These are phyloP conservation scores for Nemania sp. DNA, from an alignment of 2,329 filamentous ascomycete genomes.

Conservation along the genomic window DNA sequence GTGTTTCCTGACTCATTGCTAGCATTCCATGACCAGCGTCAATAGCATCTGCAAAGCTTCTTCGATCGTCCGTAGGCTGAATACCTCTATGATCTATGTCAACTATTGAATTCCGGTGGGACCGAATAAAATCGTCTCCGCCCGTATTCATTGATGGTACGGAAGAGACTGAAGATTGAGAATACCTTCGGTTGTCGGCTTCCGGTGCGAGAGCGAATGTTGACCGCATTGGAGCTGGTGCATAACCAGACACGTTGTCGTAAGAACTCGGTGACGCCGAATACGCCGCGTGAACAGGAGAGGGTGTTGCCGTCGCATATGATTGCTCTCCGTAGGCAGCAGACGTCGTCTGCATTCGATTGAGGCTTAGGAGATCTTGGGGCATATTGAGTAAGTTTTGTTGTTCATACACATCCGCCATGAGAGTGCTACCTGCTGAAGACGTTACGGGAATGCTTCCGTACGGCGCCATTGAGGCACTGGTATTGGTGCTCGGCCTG, in stretches of 20 bases:
- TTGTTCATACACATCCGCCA: conserved; percentile 61
- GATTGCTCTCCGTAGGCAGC: conserved; percentile 73
- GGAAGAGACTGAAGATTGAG: conserved; percentile 78
- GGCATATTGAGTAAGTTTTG: conserved; percentile 71
- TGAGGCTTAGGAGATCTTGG: conserved; percentile 75
- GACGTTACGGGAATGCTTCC: conserved; percentile 73
- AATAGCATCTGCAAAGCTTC: conserved; percentile 84
- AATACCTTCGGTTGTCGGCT: conserved; percentile 69
- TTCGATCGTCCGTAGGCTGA: conserved; percentile 59
- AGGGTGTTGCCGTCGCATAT: conserved; percentile 68
- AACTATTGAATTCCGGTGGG: conserved; percentile 66
- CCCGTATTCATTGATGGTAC: conserved; percentile 53
- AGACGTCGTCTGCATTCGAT: conserved; percentile 64
- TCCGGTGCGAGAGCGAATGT: conserved; percentile 62
- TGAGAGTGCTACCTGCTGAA: conserved; percentile 72
- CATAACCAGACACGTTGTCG: conserved; percentile 73
- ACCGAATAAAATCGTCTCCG: conserved; percentile 40
- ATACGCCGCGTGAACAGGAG: conserved; percentile 69
- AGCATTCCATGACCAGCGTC: conserved; percentile 95
- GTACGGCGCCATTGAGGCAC: conserved; percentile 70
- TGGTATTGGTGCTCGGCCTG: conserved; percentile 62
- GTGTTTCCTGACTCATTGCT: conserved; percentile 93
- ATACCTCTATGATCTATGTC: conserved; percentile 65
- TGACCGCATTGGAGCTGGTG: conserved; percentile 65
- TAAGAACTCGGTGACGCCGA: conserved; percentile 72